Evolutionary conservation across 1,284 basidiomycete genomes (phyloP).

Genomic region (Fistulina hepatica): DNA sequence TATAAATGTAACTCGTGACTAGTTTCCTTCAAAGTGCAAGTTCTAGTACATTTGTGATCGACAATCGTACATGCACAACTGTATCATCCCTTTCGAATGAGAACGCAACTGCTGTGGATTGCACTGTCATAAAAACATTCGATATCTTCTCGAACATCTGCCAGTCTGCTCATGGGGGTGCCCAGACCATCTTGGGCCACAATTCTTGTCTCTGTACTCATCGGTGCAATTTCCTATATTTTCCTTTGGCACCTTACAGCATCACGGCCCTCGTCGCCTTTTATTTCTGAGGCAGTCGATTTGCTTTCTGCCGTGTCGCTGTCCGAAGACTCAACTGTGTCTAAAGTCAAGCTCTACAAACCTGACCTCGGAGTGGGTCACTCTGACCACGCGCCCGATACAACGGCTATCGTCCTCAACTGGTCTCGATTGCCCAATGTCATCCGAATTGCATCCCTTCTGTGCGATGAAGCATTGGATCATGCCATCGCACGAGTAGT

Average conservation of each 20-base stretch:
- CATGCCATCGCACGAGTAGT: slow-evolving; percentile 38
- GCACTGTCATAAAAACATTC: not conserved
- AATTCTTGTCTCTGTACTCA: not conserved
- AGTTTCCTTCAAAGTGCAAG: too few species aligned
- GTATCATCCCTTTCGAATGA: not conserved
- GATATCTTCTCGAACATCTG: too few species aligned
- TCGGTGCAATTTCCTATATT: not conserved
- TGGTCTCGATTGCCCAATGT: slow-evolving; percentile 58
- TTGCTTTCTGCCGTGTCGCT: not conserved
- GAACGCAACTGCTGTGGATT: not conserved
- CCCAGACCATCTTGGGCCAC: too few species aligned
- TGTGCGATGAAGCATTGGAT: slow-evolving; percentile 40
- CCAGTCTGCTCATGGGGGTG: too few species aligned
- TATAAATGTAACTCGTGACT: not conserved
- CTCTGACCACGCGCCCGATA: slow-evolving; percentile 16
- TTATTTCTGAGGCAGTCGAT: not conserved
- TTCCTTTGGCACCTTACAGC: not conserved
- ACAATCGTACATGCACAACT: not conserved
- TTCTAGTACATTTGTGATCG: not conserved
- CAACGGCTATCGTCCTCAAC: slow-evolving; percentile 50
- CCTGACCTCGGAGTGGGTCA: not conserved
- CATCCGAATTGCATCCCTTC: slow-evolving; percentile 36
- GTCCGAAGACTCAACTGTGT: not conserved
- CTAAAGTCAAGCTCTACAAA: not conserved
- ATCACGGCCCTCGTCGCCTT: not conserved